These are phyloP conservation scores for Diplosphaera chodatii DNA, from an alignment of 139 green algal species.

Conservation along the genomic window DNA sequence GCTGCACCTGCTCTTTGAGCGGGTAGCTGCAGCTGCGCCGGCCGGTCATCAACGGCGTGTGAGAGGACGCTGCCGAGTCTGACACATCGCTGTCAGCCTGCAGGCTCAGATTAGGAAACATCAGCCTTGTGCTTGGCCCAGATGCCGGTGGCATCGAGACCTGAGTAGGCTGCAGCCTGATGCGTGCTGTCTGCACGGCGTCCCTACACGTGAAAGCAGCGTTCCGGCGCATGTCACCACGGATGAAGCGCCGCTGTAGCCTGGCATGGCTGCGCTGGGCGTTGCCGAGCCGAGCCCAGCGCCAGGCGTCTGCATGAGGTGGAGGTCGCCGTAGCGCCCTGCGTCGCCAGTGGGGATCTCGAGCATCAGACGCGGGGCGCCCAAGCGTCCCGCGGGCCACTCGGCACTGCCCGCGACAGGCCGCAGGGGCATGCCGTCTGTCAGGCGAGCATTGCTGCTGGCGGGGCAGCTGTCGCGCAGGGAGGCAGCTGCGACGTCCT, in stretches of 20 bases:
- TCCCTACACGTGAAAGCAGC: too few species aligned
- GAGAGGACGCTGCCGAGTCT: neutral
- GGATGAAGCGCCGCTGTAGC: neutral
- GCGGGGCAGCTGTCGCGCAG: neutral
- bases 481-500: too few species aligned
- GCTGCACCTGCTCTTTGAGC: neutral
- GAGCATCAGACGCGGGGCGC: neutral
- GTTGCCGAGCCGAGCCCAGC: neutral
- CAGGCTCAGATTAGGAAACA: too few species aligned
- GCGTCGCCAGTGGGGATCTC: neutral
- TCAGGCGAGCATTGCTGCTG: neutral
- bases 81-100: neutral
- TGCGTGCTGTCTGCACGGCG: too few species aligned
- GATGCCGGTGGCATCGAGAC: too few species aligned
- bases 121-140: too few species aligned
- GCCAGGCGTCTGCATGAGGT: neutral
- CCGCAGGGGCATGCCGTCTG: neutral
- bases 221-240: too few species aligned
- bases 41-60: neutral
- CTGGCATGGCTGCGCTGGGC: neutral
- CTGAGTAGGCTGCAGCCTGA: too few species aligned
- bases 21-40: neutral
- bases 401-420: neutral
- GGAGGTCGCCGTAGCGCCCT: neutral
- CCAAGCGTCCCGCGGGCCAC: neutral